Base-by-base conservation (phyloP, 805 yeast species). In the Candida nemodendra region DNA sequence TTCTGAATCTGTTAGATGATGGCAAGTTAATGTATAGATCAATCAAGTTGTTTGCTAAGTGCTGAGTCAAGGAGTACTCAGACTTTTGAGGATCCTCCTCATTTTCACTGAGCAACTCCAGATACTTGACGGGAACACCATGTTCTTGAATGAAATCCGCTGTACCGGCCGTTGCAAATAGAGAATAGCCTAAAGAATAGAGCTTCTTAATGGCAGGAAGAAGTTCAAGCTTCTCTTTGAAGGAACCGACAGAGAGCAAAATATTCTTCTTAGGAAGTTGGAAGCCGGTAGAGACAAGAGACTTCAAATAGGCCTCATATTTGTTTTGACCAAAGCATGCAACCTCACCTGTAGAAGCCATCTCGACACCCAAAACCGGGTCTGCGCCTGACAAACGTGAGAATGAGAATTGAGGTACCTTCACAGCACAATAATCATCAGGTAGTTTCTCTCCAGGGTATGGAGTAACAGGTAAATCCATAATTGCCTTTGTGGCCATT, bases 291-390 rank as follows among this genome's bases (percentile, higher is more conserved):
- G 99, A 88, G 42, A 93, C 74, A 65, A 93, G 74, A 21, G 97
- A 84, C 70, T 93, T 95, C 68, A 93, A 68, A 71, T 93, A 93
- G 16, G 99, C 99, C 71, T 95, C 99, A 60, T 89, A 90, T 68
- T 91, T 91, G 73, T 90, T 83, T 59, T 76, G 88, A 57, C 99
- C 99, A 61, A 93, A 91, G 47, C 95, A 79, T 34, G 99, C 99
- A 59, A 90, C 97, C 66, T 89, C 98, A 75, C 98, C 98, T 45
- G 98, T 91, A 21, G 97, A 91, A 14, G 98, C 96, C 98, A 91
- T 91, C 69, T 91, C 98, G 49, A 91, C 98, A 70, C 98, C 98
- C 50, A 91, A 73, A 45, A 91, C 89, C 37, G 98, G 98, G 64
- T 91, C 98, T 39, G 98, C 98, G 54, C 98, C 98, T 32, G 96